Evolutionary conservation across 208 protist genomes (phyloP), one percentile per base, ranked within the genome.

Genomic region (Blastocrithidia nonstop): DNA sequence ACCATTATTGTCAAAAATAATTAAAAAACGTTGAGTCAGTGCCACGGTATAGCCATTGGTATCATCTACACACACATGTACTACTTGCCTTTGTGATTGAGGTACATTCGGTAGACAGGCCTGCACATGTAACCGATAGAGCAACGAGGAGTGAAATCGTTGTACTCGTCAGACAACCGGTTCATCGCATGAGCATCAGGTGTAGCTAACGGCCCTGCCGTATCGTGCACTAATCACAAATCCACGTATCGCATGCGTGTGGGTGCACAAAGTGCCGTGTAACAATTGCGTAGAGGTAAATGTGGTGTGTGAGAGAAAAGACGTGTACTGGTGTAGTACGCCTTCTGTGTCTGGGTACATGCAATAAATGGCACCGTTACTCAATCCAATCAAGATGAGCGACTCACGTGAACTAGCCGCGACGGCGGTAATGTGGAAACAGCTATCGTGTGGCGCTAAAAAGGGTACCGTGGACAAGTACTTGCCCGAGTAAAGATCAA

Each of bases 161-260:
- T 83, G 74, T 37, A 93, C 57, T 6, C 76, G 70, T 76, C 83
- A 88, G 28, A 93, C 57, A 28, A 78, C 56, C 4, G 83, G 78
- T 13, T 28, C 46, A 33, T 92, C 83, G 15, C 54, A 54, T 7
- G 46, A 88, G 48, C 13, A 73, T 76, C 7, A 51, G 46, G 28
- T 45, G 69, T n/a, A 82, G 38, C 22, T 69, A 43, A 23, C 67
- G 19, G 0, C 56, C n/a, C n/a, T 40, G 9, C 54, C 45, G 16
- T 44, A n/a, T n/a, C n/a, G n/a, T n/a, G n/a, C n/a, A n/a, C n/a
- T n/a, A n/a, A n/a, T n/a, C n/a, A n/a, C n/a, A n/a, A n/a, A n/a
- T n/a, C n/a, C n/a, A n/a, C n/a, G n/a, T n/a, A n/a, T n/a, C n/a
- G n/a, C n/a, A n/a, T n/a, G n/a, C n/a, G n/a, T n/a, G n/a, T n/a